Evolutionary conservation across 2,329 filamentous ascomycete genomes (phyloP).

Genomic region (Mycosphaerelloides madeirae): DNA sequence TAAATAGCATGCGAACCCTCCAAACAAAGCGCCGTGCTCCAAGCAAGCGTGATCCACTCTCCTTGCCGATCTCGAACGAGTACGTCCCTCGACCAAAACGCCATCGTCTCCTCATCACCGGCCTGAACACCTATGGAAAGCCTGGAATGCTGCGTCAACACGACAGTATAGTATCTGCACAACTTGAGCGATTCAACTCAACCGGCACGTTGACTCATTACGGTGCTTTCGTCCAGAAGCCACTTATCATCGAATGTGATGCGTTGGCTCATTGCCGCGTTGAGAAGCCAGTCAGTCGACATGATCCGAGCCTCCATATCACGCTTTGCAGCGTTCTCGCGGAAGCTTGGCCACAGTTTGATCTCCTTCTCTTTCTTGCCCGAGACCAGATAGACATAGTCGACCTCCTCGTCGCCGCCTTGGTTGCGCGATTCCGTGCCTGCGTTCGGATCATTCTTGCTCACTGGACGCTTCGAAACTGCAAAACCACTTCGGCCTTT

Average conservation of each 20-base stretch:
- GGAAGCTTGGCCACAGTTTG: conserved; percentile 72
- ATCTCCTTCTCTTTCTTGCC: conserved; percentile 63
- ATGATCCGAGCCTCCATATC: conserved; percentile 80
- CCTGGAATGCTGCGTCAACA: conserved; percentile 12
- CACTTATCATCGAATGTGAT: conserved; percentile 41
- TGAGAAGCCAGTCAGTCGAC: conserved; percentile 80
- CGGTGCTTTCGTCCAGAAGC: conserved; percentile 23
- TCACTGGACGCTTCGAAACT: conserved; percentile 38
- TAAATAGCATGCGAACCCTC: too few species aligned
- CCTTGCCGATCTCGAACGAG: too few species aligned
- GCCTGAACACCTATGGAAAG: conserved; percentile 12
- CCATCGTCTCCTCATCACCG: conserved; percentile 12
- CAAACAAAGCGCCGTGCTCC: too few species aligned
- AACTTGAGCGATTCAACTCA: conserved; percentile 8
- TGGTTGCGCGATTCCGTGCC: conserved; percentile 49
- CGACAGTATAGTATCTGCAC: background rate
- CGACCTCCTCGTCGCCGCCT: conserved; percentile 55
- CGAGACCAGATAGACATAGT: conserved; percentile 71
- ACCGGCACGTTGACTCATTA: conserved; percentile 17
- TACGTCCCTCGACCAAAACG: background rate
- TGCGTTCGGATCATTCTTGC: conserved; percentile 55
- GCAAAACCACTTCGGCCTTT: conserved; percentile 61
- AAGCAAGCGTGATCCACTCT: too few species aligned
- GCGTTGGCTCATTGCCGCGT: conserved; percentile 83
- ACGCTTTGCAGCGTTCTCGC: conserved; percentile 69